Evolutionary conservation across 83 land plant genomes (phyloP).

Genomic region (Isoetes engelmannii): DNA sequence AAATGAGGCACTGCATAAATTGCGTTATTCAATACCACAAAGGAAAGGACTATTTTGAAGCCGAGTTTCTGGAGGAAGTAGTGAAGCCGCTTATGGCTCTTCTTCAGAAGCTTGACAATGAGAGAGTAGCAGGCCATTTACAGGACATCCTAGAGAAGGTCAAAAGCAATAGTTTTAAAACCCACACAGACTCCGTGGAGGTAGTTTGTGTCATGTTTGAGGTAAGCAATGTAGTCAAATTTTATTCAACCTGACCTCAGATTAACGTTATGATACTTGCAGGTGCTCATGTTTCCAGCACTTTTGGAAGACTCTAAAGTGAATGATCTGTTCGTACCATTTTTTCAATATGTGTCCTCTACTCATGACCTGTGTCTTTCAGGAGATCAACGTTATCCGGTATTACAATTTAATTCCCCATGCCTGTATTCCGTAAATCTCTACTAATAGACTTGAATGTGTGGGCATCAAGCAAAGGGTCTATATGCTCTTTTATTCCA

Average conservation of each 20-base stretch:
- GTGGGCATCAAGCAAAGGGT: slow-evolving; percentile 39
- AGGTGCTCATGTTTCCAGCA: slow-evolving; percentile 70
- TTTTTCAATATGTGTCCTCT: slow-evolving; percentile 63
- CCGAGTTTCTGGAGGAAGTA: slow-evolving; percentile 46
- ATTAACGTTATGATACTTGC: slow-evolving; percentile 8
- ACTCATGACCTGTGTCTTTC: slow-evolving; percentile 64
- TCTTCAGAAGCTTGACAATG: slow-evolving; percentile 68
- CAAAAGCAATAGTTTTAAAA: slow-evolving; percentile 25
- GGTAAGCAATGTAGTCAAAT: slow-evolving; percentile 26
- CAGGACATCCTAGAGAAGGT: slow-evolving; percentile 48
- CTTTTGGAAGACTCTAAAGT: slow-evolving; percentile 73
- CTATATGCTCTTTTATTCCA: slow-evolving; percentile 78
- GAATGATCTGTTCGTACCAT: slow-evolving; percentile 49
- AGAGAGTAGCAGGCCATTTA: slow-evolving; percentile 58
- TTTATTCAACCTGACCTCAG: background rate
- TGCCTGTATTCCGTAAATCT: too few species aligned
- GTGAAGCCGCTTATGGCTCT: slow-evolving; percentile 61
- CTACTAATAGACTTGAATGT: too few species aligned
- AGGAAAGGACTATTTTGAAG: slow-evolving; percentile 51
- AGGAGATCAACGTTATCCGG: slow-evolving; percentile 77
- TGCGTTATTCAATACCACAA: slow-evolving; percentile 74
- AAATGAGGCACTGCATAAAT: slow-evolving; percentile 56
- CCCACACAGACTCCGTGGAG: slow-evolving; percentile 38
- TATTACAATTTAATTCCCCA: slow-evolving; percentile 14
- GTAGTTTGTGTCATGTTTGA: slow-evolving; percentile 75